phyloP scores from a whole-genome alignment of 2,329 filamentous ascomycete genomes.

The Cercospora sojina region DNA sequence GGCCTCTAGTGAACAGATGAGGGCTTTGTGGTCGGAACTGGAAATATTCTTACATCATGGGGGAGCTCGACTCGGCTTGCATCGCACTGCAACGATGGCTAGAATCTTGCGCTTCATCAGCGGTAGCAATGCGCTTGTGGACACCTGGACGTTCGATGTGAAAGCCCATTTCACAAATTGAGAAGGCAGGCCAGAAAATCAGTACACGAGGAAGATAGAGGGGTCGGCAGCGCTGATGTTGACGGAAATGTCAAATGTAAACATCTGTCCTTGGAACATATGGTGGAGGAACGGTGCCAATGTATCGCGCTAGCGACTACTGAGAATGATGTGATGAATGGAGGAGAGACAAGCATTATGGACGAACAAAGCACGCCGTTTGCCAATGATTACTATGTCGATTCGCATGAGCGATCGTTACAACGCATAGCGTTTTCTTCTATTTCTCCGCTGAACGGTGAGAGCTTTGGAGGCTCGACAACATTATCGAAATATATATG shows the following conservation, averaged over 20 bases:
- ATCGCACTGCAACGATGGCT: not conserved
- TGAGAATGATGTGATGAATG: not conserved
- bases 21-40: not conserved
- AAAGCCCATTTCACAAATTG: not conserved
- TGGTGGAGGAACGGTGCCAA: not conserved
- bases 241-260: not conserved
- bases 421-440: not conserved
- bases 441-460: not conserved
- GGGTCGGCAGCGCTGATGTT: not conserved
- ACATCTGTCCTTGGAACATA: not conserved
- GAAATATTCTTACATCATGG: not conserved
- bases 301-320: not conserved
- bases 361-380: not conserved
- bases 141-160: not conserved
- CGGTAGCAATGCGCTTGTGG: not conserved
- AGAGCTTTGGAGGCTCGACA: not conserved
- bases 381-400: not conserved
- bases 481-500: not conserved
- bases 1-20: slow-evolving; percentile 10
- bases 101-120: not conserved
- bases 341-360: not conserved
- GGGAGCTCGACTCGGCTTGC: not conserved
- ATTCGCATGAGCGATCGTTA: not conserved
- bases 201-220: not conserved
- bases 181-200: not conserved